Base-by-base conservation (phyloP, 768 basidiomycete species). In the Suillus decipiens region DNA sequence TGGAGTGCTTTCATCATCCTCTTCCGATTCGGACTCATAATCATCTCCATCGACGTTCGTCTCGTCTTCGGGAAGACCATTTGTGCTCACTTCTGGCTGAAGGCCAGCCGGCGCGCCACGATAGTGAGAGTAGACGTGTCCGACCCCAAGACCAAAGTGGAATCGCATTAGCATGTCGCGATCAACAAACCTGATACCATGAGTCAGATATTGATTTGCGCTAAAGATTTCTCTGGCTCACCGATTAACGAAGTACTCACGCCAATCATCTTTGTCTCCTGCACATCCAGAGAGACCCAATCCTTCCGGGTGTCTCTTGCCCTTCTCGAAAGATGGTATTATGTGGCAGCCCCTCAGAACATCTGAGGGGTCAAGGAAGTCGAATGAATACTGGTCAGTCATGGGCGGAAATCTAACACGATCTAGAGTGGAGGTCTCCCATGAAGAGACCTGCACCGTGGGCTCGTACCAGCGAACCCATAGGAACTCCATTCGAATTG, bases 391-490 rank as follows among this genome's bases (percentile, higher is more conserved):
- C 10, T 22, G 5, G 0, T 51, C 12, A 0, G n/a, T 11, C 50
- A 64, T 61, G 8, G 41, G 59, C 24, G 39, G 24, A 51, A 64
- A 64, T 24, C 50, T 43, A 28, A 51, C 28, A 1, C 33, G 10
- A 31, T 63, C 43, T 15, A 63, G 34, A 14, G 57, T 39, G 5
- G 10, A 22, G 24, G 36, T 24, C 10, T 55, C 47, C 59, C 63
- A 60, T 1, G 9, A 2, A 28, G 59, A 47, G 10, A n/a, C 15
- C 10, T 28, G 28, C 3, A 41, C 36, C 17, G 45, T 17, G 17
- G 60, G n/a, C n/a, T 60, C 8, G 3, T 43, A 43, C 42, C 63
- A 60, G 11, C 60, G 9, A 22, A 63, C 62, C 56, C 56, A 63
- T 31, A 63, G 31, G 19, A 64, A 31, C 42, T 64, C 59, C 22